Evolutionary conservation across 2,329 filamentous ascomycete genomes (phyloP).

Genomic region (Epichloe sp.): DNA sequence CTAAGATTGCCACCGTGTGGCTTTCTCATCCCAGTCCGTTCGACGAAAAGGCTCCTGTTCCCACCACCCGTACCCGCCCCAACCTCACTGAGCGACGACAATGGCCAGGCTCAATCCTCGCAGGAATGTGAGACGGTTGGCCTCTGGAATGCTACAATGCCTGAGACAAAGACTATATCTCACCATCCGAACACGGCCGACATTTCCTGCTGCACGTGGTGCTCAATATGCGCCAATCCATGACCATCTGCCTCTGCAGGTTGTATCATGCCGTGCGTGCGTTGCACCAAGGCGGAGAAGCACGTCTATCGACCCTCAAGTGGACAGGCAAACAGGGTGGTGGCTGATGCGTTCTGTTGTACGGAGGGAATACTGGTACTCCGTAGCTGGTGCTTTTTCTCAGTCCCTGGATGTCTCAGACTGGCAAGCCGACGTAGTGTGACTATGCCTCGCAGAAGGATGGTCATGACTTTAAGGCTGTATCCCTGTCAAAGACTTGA

Average conservation of each 20-base stretch:
- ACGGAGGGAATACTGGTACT: not conserved
- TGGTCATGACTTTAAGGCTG: not conserved
- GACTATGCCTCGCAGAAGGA: conserved; percentile 8
- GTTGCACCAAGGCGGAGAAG: conserved; percentile 3
- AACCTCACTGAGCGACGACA: conserved; percentile 22
- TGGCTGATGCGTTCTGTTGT: not conserved
- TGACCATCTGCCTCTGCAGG: conserved; percentile 8
- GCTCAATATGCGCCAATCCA: conserved; percentile 5
- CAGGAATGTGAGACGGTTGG: conserved; percentile 16
- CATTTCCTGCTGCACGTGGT: conserved; percentile 14
- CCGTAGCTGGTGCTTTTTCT: not conserved
- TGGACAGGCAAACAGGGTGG: not conserved
- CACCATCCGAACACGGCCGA: conserved; percentile 14
- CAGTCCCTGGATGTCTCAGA: conserved; percentile 10
- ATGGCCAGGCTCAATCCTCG: conserved; percentile 13
- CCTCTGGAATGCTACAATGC: conserved; percentile 20
- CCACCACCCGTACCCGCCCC: conserved; percentile 8
- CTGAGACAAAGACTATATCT: conserved; percentile 25
- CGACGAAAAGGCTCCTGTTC: conserved; percentile 1
- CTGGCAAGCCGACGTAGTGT: conserved; percentile 1
- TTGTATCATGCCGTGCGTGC: conserved; percentile 5
- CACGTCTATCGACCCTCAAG: not conserved
- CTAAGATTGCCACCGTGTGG: conserved; percentile 5
- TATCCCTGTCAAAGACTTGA: not conserved
- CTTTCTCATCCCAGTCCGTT: conserved; percentile 1